These are phyloP conservation scores for Pythium coloratum DNA, from an alignment of 352 stramenopile genomes.

Conservation along the genomic window DNA sequence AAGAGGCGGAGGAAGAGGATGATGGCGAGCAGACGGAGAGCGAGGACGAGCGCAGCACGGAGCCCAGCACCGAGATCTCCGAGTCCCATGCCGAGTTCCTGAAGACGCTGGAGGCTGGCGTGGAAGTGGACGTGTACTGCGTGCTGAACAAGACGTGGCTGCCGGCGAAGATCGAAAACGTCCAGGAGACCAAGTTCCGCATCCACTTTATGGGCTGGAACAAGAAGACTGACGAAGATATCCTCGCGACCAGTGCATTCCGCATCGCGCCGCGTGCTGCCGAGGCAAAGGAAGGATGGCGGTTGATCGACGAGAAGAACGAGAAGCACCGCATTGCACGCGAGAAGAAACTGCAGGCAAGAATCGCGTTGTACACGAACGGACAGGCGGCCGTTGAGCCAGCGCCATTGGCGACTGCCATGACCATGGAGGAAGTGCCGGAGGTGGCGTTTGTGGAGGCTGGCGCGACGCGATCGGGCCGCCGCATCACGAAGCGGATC, in stretches of 20 bases:
- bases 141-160: slow-evolving; percentile 53
- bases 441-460: slow-evolving; percentile 52
- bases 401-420: background rate
- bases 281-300: slow-evolving; percentile 42
- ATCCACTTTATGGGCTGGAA: slow-evolving; percentile 78
- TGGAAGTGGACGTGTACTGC: slow-evolving; percentile 66
- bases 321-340: slow-evolving; percentile 37
- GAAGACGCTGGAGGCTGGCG: slow-evolving; percentile 28
- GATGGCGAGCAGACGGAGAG: slow-evolving; percentile 13
- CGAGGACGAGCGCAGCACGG: background rate
- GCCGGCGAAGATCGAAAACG: slow-evolving; percentile 49
- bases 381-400: background rate
- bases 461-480: slow-evolving; percentile 64
- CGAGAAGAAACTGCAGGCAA: slow-evolving; percentile 27
- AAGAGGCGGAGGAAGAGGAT: slow-evolving; percentile 9
- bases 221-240: slow-evolving; percentile 52
- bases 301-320: slow-evolving; percentile 41
- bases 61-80: slow-evolving; percentile 1
- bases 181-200: slow-evolving; percentile 31
- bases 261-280: slow-evolving; percentile 46
- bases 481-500: slow-evolving; percentile 65
- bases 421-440: background rate
- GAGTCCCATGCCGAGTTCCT: slow-evolving; percentile 27
- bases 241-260: slow-evolving; percentile 29
- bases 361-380: background rate